Evolutionary conservation across 108 stramenopile species (phyloP), one percentile per base, ranked within the genome.

Genomic region (Cyclostephanos tholiformis): DNA sequence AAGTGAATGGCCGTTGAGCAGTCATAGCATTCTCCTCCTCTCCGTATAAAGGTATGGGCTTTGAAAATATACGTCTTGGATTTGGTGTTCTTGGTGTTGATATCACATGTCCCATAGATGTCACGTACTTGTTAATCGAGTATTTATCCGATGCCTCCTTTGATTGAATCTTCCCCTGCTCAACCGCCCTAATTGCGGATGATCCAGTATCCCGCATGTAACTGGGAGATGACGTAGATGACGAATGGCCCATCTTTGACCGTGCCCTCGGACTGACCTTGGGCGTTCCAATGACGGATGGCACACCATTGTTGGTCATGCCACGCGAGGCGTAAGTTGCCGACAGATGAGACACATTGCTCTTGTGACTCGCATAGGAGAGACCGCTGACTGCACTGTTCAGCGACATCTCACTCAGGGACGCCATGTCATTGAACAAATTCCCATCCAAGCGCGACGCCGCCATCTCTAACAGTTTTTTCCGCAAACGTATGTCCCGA

Each of bases 401-500:
- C 71, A 67, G 49, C 20, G 65, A 63, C 55, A 64, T 68, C 26
- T 83, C 79, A 16, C 65, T 69, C 77, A 81, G 38, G 67, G 79
- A 44, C 26, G 63, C 76, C 61, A 61, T 43, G 63, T 72, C 80
- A 62, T 67, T 81, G 58, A 82, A 61, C 16, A 79, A 56, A 65
- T 76, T 73, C 17, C 85, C 85, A 65, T 79, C 72, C 32, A 65
- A 68, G 27, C 61, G 49, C 2, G 61, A 62, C 30, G 57, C 16
- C 2, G 57, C 30, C 26, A 58, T 30, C 38, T 76, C 76, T 41
- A 85, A 57, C n/a, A 94, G 63, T 38, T 81, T 85, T 66, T 75
- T 80, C 59, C 86, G 62, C 30, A 89, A 30, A 20, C 88, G 82
- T 6, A 56, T 44, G 61, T 88, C 87, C 64, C 88, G 76, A 11